phyloP scores from a whole-genome alignment of 108 stramenopile genomes.

The Nitzschia sp. region DNA sequence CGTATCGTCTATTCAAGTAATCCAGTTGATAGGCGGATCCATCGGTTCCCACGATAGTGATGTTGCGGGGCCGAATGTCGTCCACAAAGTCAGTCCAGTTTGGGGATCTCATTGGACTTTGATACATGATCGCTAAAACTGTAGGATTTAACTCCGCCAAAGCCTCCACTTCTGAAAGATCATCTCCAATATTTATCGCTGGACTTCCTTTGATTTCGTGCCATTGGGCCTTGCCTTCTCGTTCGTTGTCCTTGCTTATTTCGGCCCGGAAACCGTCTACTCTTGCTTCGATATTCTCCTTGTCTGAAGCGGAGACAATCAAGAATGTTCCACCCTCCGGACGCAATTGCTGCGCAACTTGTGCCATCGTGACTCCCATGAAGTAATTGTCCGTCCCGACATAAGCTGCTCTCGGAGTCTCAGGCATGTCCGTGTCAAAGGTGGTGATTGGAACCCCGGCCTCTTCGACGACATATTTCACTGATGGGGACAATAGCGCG shows the following conservation, averaged over 20 bases:
- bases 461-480: not conserved
- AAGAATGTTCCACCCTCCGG: conserved; percentile 43
- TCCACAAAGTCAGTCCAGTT: conserved; percentile 32
- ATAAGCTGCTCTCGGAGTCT: conserved; percentile 14
- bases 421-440: conserved; percentile 6
- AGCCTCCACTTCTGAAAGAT: not conserved
- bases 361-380: conserved; percentile 35
- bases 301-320: conserved; percentile 3
- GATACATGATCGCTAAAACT: conserved; percentile 11
- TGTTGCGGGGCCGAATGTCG: conserved; percentile 9
- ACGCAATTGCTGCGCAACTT: conserved; percentile 30
- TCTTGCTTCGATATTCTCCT: not conserved
- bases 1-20: conserved; percentile 23
- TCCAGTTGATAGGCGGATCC: conserved; percentile 28
- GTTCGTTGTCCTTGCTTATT: conserved; percentile 8
- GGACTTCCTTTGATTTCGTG: not conserved
- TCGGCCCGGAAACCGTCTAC: not conserved
- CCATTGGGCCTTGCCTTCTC: conserved; percentile 13
- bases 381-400: conserved; percentile 44
- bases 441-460: conserved; percentile 18
- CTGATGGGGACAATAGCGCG: not conserved
- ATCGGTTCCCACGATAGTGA: conserved; percentile 29
- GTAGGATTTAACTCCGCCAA: conserved; percentile 7
- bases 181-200: not conserved
- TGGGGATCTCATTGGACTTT: conserved; percentile 20